These are phyloP conservation scores for Serendipita sp. DNA, from an alignment of 1,284 basidiomycete genomes.

Conservation along the genomic window DNA sequence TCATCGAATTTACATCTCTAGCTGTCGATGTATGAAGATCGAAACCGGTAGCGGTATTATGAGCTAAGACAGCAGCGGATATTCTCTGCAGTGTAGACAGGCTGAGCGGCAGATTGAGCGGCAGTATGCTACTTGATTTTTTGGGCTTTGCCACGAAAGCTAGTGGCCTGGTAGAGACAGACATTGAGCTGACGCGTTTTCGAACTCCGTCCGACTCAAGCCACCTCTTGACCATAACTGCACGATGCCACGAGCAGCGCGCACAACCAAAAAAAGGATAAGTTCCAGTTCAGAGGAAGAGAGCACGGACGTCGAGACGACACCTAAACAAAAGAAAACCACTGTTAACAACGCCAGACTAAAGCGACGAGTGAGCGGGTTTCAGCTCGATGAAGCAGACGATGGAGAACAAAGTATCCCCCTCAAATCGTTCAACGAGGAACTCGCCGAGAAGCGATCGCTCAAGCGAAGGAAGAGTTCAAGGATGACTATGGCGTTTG, in stretches of 20 bases:
- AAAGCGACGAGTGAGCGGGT: conserved; percentile 4
- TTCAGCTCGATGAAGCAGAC: not conserved
- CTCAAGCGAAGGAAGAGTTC: conserved; percentile 1
- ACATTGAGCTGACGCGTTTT: not conserved
- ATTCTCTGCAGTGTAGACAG: not conserved
- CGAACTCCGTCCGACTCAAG: not conserved
- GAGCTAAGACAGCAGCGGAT: not conserved
- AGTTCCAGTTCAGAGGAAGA: not conserved
- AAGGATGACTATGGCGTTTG: conserved; percentile 6
- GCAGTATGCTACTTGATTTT: not conserved
- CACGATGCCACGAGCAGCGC: not conserved
- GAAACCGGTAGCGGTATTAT: not conserved
- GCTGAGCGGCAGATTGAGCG: not conserved
- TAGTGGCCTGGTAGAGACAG: not conserved
- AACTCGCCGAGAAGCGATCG: not conserved
- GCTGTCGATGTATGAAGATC: not conserved
- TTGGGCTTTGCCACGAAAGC: not conserved
- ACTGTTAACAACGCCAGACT: not conserved
- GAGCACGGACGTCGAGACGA: conserved; percentile 2
- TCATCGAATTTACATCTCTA: not conserved
- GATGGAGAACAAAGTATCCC: not conserved
- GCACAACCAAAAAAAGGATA: not conserved
- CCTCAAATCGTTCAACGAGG: conserved; percentile 6
- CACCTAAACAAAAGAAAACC: not conserved
- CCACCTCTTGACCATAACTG: not conserved